phyloP scores from a whole-genome alignment of 148 eudicot genomes.

The Polygonum maritimum region DNA sequence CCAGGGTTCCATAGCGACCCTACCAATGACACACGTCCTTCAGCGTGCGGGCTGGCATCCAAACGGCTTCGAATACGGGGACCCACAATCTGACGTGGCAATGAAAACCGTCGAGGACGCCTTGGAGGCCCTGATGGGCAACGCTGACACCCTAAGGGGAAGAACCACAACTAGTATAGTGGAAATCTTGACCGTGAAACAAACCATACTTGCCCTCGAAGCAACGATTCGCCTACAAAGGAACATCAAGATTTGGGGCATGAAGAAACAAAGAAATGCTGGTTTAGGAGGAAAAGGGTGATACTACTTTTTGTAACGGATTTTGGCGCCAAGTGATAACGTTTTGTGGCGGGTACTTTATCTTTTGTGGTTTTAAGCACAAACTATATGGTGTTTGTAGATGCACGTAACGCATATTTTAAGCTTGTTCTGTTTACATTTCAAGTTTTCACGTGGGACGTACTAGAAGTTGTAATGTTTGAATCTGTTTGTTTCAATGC shows the following conservation, averaged over 20 bases:
- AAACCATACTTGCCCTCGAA: constrained; percentile 27
- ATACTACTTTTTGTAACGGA: too few relatives aligned
- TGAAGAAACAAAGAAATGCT: not conserved
- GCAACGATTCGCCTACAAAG: constrained; percentile 29
- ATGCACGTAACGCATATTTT: too few relatives aligned
- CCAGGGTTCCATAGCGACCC: constrained; percentile 35
- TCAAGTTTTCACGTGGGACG: too few relatives aligned
- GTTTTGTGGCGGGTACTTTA: too few relatives aligned
- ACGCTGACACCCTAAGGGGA: constrained; percentile 38
- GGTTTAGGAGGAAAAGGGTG: not conserved
- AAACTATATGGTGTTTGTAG: too few relatives aligned
- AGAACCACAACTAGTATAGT: constrained; percentile 29
- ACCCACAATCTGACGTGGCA: not conserved
- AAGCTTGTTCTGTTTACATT: too few relatives aligned
- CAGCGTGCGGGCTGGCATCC: constrained; percentile 3
- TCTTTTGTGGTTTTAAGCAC: too few relatives aligned
- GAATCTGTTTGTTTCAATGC: too few relatives aligned
- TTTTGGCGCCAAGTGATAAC: too few relatives aligned
- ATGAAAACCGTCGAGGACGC: constrained; percentile 15
- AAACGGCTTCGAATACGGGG: not conserved
- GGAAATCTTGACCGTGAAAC: constrained; percentile 27
- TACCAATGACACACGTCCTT: constrained; percentile 15
- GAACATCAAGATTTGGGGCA: constrained; percentile 10
- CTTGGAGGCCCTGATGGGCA: constrained; percentile 25
- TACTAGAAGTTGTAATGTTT: too few relatives aligned